Percentiles rank a stretch among this genome's conserved stretches.
Conservation (phyloP, 345 rosid species). For the Tarenaya hassleriana region DNA sequence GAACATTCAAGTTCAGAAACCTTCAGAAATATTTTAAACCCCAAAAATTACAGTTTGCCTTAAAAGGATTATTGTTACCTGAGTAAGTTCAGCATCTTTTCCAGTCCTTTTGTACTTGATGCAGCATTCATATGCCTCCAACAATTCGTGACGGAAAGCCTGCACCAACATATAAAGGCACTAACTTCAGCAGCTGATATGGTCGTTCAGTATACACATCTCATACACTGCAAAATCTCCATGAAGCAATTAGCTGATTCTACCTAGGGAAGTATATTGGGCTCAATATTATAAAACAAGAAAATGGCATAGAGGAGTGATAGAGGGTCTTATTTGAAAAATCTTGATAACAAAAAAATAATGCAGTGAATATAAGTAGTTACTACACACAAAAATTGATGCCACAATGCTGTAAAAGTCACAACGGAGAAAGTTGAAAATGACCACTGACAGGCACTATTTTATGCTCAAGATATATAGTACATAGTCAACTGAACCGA, state of each 20-base stretch:
- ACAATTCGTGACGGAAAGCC: conserved; percentile 84
- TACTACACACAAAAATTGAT: conserved; percentile 4
- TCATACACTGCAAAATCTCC: conserved; percentile 11
- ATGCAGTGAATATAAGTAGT: conserved; percentile 2
- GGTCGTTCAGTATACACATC: conserved; percentile 7
- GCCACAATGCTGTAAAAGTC: conserved; percentile 8
- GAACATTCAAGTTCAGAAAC: no score
- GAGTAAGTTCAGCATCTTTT: conserved; percentile 94
- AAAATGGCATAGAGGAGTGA: no score
- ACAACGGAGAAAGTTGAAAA: conserved; percentile 15
- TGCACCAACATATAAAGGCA: conserved; percentile 30
- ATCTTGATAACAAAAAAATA: not conserved
- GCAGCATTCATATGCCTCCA: conserved; percentile 93
- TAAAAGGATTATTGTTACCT: conserved; percentile 38
- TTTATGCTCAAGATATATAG: conserved; percentile 9
- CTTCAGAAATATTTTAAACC: no score
- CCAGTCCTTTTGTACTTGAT: conserved; percentile 77
- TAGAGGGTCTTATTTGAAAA: no score
- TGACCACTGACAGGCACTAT: conserved; percentile 3
- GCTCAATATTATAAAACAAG: conserved; percentile 2
- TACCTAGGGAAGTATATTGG: conserved; percentile 13
- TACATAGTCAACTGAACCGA: not conserved
- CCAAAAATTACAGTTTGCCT: not conserved
- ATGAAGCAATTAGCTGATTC: conserved; percentile 8
- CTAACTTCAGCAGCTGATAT: conserved; percentile 17